phyloP scores from a whole-genome alignment of 2,329 filamentous ascomycete species.

The Madurella mycetomatis region DNA sequence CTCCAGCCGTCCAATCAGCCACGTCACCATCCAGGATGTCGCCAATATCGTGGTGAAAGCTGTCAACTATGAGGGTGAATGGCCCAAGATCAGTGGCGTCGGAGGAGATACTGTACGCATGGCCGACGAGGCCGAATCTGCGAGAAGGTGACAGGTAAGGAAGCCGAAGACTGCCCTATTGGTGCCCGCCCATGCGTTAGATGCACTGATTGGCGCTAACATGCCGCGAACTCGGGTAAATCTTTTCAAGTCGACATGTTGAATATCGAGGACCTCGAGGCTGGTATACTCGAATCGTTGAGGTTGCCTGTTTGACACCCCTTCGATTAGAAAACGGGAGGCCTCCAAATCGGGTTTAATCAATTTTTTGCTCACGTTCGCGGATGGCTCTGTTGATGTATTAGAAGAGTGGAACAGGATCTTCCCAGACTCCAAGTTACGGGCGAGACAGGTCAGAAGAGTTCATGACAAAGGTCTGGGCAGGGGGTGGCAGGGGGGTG shows the following conservation, averaged over 20 bases:
- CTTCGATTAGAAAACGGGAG: constrained; percentile 25
- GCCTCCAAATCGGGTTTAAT: constrained; percentile 12
- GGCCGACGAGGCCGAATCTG: constrained; percentile 31
- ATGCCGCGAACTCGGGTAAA: constrained; percentile 17
- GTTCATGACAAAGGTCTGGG: constrained; percentile 28
- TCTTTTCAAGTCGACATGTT: constrained; percentile 31
- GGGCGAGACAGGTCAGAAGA: constrained; percentile 28
- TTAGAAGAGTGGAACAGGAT: constrained; percentile 35
- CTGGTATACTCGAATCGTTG: constrained; percentile 25
- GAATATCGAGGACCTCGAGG: constrained; percentile 30
- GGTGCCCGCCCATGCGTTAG: background rate
- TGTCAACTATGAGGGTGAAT: constrained; percentile 37
- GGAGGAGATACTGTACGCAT: constrained; percentile 30
- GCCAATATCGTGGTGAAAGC: constrained; percentile 34
- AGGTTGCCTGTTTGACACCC: constrained; percentile 28
- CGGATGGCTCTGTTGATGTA: constrained; percentile 24
- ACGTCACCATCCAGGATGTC: constrained; percentile 35
- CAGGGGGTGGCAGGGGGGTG: constrained; percentile 14
- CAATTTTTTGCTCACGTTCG: constrained; percentile 24
- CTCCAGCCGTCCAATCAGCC: constrained; percentile 27
- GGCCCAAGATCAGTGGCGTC: constrained; percentile 39
- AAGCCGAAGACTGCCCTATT: background rate
- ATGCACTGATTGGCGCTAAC: background rate
- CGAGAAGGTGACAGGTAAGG: constrained; percentile 33
- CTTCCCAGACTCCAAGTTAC: constrained; percentile 34